phyloP scores from a whole-genome alignment of 1,284 basidiomycete genomes.

The Kwoniella shivajii region DNA sequence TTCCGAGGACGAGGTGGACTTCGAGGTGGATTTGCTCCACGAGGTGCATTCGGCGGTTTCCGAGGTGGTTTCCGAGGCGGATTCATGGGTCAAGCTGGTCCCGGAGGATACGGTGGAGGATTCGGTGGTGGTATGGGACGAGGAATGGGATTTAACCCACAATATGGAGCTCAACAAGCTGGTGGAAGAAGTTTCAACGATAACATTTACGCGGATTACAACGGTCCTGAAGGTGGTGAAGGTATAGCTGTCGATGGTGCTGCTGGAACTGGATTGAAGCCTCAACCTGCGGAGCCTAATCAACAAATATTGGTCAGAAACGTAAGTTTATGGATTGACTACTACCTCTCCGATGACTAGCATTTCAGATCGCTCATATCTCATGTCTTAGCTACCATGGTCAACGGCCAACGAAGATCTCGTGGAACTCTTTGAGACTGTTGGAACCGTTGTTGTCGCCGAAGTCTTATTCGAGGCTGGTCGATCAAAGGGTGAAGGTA shows the following conservation, averaged over 20 bases:
- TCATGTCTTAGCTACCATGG: slow-evolving; percentile 76
- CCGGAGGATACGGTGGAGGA: slow-evolving; percentile 56
- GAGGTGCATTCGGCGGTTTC: slow-evolving; percentile 63
- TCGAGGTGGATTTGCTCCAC: slow-evolving; percentile 53
- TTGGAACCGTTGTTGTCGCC: slow-evolving; percentile 88
- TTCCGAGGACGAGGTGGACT: slow-evolving; percentile 44
- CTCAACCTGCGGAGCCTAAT: slow-evolving; percentile 70
- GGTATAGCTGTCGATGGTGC: slow-evolving; percentile 37
- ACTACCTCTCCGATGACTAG: background rate
- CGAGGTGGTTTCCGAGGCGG: slow-evolving; percentile 59
- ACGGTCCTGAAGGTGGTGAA: slow-evolving; percentile 51
- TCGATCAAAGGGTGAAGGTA: slow-evolving; percentile 88
- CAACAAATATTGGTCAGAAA: slow-evolving; percentile 98
- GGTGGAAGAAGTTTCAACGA: slow-evolving; percentile 50
- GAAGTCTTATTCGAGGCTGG: slow-evolving; percentile 91
- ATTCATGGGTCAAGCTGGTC: slow-evolving; percentile 57
- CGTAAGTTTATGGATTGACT: slow-evolving; percentile 68
- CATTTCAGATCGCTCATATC: background rate
- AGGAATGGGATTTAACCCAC: slow-evolving; percentile 15
- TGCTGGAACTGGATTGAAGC: slow-evolving; percentile 32
- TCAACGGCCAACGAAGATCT: slow-evolving; percentile 98
- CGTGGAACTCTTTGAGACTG: slow-evolving; percentile 97
- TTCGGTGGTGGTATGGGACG: slow-evolving; percentile 50
- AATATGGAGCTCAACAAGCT: slow-evolving; percentile 40
- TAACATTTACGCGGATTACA: slow-evolving; percentile 55